These are phyloP conservation scores for Dothistroma pini DNA, from an alignment of 2,329 filamentous ascomycete species.

Conservation along the genomic window DNA sequence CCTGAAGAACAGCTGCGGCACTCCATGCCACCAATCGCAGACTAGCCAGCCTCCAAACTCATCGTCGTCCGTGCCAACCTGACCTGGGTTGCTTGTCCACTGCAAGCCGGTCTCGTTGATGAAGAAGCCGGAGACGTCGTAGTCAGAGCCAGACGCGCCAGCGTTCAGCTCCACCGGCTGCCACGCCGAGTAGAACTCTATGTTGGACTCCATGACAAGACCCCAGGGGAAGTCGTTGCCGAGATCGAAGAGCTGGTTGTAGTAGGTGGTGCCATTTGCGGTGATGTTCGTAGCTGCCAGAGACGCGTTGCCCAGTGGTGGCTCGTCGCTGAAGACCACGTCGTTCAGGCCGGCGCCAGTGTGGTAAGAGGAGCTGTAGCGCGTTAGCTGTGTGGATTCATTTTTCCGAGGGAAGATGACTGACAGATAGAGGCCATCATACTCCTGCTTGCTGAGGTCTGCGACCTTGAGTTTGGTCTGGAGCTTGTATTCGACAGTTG, in stretches of 20 bases:
- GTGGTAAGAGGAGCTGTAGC: conserved; percentile 19
- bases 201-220: conserved; percentile 19
- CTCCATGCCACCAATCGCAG: conserved; percentile 35
- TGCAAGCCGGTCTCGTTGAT: conserved; percentile 35
- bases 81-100: conserved; percentile 22
- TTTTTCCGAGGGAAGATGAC: neutral
- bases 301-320: conserved; percentile 23
- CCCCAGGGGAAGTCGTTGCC: conserved; percentile 30
- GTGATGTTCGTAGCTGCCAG: conserved; percentile 29
- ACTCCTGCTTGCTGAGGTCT: conserved; percentile 22
- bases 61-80: conserved; percentile 12
- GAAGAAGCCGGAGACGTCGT: conserved; percentile 23
- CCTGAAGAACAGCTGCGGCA: conserved; percentile 34
- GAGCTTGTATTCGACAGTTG: conserved; percentile 29
- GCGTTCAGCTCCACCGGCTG: conserved; percentile 33
- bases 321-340: conserved; percentile 24
- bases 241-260: conserved; percentile 33
- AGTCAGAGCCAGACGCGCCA: conserved; percentile 18
- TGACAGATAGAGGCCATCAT: conserved; percentile 30
- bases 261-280: conserved; percentile 18
- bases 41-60: conserved; percentile 34
- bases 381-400: neutral
- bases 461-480: conserved; percentile 27
- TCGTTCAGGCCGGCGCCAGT: conserved; percentile 32
- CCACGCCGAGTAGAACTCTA: conserved; percentile 32